Evolutionary conservation across 768 basidiomycete species (phyloP).

Genomic region (Boletus coccyginus): DNA sequence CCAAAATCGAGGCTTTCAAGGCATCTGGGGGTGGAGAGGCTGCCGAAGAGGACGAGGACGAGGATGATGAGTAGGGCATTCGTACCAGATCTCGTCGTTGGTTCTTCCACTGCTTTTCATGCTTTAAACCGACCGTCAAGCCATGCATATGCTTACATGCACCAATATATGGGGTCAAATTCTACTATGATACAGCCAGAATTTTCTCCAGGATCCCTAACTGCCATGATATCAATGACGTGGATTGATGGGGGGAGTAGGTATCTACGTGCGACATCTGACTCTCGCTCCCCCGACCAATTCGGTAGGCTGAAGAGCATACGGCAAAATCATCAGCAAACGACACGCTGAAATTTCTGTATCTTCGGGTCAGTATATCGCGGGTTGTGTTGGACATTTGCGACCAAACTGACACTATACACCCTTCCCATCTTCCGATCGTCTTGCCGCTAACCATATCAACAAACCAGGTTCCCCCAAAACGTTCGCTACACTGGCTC

Average conservation of each 20-base stretch:
- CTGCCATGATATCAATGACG: slow-evolving; percentile 56
- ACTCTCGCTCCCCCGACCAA: slow-evolving; percentile 41
- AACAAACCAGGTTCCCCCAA: slow-evolving; percentile 71
- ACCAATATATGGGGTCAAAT: slow-evolving; percentile 10
- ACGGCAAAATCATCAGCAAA: slow-evolving; percentile 51
- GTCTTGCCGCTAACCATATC: slow-evolving; percentile 60
- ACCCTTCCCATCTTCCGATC: slow-evolving; percentile 79
- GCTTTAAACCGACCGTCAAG: slow-evolving; percentile 12
- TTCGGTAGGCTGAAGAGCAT: slow-evolving; percentile 55
- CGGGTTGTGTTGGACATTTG: neutral
- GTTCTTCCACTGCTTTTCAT: slow-evolving; percentile 1
- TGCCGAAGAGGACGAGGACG: slow-evolving; percentile 42
- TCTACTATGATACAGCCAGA: slow-evolving; percentile 22
- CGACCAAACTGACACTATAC: slow-evolving; percentile 56
- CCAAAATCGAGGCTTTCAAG: slow-evolving; percentile 90
- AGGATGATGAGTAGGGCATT: slow-evolving; percentile 54
- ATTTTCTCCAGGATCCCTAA: slow-evolving; percentile 44
- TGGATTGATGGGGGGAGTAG: slow-evolving; percentile 32
- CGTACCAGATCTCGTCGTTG: neutral
- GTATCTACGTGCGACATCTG: slow-evolving; percentile 49
- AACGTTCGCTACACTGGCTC: slow-evolving; percentile 46
- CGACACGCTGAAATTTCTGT: slow-evolving; percentile 62
- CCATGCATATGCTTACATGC: slow-evolving; percentile 21
- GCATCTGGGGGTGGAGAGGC: slow-evolving; percentile 48
- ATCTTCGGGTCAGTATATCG: slow-evolving; percentile 4